Percentiles rank a stretch among this genome's conserved stretches.
Conservation (phyloP, 2,329 filamentous ascomycete species). For the Pseudopithomyces maydicus region DNA sequence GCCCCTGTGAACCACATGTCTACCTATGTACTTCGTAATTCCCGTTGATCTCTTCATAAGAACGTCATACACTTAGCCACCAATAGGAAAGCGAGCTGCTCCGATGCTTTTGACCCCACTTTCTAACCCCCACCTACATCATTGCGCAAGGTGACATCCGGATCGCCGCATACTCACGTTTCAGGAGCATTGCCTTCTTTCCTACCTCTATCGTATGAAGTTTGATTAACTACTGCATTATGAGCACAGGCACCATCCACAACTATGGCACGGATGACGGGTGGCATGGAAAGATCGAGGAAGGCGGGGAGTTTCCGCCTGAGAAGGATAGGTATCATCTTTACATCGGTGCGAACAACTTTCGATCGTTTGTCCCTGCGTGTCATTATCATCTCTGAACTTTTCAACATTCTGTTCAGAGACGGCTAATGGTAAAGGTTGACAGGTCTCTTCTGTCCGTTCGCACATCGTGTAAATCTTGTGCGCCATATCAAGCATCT, state of each 20-base stretch:
- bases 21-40: too few species aligned
- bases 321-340: conserved; percentile 60
- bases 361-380: not conserved
- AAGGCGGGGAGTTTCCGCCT: conserved; percentile 54
- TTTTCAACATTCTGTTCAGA: not conserved
- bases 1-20: too few species aligned
- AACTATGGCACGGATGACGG: conserved; percentile 49
- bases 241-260: conserved; percentile 31
- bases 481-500: conserved; percentile 64
- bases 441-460: conserved; percentile 67
- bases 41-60: too few species aligned
- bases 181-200: not conserved
- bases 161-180: not conserved
- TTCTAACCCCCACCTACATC: not conserved
- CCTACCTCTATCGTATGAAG: not conserved
- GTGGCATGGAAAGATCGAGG: conserved; percentile 59
- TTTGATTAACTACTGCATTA: not conserved
- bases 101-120: not conserved
- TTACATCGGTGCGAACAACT: conserved; percentile 52
- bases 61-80: not conserved
- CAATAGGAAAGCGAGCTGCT: conserved; percentile 3
- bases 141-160: not conserved
- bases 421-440: not conserved
- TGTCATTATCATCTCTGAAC: not conserved
- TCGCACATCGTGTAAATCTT: conserved; percentile 65